These are phyloP conservation scores for Thecaphora thlaspeos DNA, from an alignment of 1,284 basidiomycete species.

Conservation along the genomic window DNA sequence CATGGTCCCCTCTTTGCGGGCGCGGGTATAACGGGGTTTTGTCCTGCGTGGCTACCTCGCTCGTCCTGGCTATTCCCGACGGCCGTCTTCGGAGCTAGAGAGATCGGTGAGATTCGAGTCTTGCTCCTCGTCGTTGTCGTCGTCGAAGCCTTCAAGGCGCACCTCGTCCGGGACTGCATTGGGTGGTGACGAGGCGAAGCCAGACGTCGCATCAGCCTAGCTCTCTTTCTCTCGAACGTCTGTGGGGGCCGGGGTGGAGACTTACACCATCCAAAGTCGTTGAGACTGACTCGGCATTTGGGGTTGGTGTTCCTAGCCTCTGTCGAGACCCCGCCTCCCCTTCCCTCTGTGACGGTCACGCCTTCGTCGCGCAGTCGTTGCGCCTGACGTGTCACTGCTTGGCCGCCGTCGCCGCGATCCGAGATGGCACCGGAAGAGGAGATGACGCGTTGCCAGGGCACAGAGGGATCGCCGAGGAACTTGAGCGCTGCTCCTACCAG, in stretches of 20 bases:
- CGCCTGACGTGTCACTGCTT: slow-evolving; percentile 45
- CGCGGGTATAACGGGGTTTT: too few species aligned
- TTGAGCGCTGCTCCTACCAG: slow-evolving; percentile 52
- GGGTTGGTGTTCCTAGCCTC: slow-evolving; percentile 30
- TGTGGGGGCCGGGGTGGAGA: background rate
- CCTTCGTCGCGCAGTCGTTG: slow-evolving; percentile 37
- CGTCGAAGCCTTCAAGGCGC: slow-evolving; percentile 23
- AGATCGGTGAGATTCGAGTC: slow-evolving; percentile 21
- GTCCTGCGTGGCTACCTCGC: too few species aligned
- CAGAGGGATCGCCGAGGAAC: slow-evolving; percentile 35
- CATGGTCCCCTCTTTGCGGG: too few species aligned
- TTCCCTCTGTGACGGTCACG: slow-evolving; percentile 33
- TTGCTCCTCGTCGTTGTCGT: background rate
- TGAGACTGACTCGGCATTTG: slow-evolving; percentile 25
- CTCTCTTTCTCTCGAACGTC: too few species aligned
- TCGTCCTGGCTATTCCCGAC: too few species aligned
- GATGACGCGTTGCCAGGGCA: slow-evolving; percentile 54
- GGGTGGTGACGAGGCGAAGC: too few species aligned
- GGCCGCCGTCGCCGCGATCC: slow-evolving; percentile 53
- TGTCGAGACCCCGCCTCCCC: slow-evolving; percentile 26
- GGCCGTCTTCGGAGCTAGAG: slow-evolving; percentile 7
- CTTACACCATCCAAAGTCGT: slow-evolving; percentile 34
- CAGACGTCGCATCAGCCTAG: too few species aligned
- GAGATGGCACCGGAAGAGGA: slow-evolving; percentile 47
- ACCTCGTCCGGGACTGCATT: slow-evolving; percentile 22